Evolutionary conservation across 2,329 filamentous ascomycete species (phyloP).

Genomic region (Pseudofabraea citricarpa): DNA sequence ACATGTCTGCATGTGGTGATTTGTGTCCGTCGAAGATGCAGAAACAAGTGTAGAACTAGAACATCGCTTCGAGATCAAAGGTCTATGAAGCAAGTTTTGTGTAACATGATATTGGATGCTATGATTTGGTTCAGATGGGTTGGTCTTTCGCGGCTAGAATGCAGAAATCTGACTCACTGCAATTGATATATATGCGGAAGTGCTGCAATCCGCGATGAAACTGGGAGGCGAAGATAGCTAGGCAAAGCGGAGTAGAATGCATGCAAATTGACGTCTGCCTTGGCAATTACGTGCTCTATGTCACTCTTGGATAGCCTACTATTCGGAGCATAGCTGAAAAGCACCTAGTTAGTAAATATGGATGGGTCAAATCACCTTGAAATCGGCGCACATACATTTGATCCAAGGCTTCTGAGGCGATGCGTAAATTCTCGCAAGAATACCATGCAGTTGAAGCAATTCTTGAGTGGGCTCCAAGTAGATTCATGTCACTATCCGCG

Average conservation of each 20-base stretch:
- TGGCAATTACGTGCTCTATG: background rate
- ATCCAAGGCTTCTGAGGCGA: background rate
- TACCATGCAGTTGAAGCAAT: background rate
- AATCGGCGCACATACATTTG: background rate
- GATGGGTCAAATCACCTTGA: background rate
- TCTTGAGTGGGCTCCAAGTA: background rate
- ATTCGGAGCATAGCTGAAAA: background rate
- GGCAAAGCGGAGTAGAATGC: background rate
- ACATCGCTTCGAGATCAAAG: background rate
- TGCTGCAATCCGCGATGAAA: background rate
- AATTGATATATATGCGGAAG: background rate
- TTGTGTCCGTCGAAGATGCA: background rate
- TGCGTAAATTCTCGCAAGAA: background rate
- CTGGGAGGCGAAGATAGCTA: background rate
- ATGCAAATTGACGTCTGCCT: background rate
- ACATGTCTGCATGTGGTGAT: background rate
- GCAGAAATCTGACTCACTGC: background rate
- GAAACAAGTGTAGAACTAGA: background rate
- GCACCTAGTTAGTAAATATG: background rate
- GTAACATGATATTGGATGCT: background rate
- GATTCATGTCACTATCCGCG: background rate
- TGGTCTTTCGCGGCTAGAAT: background rate
- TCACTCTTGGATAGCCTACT: background rate
- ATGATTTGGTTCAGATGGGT: no score
- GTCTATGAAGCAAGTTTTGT: background rate